Evolutionary conservation across 2,329 filamentous ascomycete species (phyloP).

Genomic region (Onygenales sp.): DNA sequence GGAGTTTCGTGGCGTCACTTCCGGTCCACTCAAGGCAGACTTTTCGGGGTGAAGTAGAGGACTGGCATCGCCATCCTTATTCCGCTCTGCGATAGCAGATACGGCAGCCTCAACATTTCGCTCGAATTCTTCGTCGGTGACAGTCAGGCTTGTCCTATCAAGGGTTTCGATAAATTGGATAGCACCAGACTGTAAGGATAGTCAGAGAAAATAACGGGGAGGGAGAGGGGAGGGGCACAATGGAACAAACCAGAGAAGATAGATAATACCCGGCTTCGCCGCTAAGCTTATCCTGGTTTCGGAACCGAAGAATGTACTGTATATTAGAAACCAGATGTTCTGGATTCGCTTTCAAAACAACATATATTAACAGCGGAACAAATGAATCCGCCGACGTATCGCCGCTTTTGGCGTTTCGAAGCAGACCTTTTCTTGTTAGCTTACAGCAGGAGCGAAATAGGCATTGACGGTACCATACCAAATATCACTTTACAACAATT

Average conservation of each 20-base stretch:
- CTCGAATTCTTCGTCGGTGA: conserved; percentile 92
- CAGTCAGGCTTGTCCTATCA: conserved; percentile 85
- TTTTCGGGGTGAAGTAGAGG: conserved; percentile 34
- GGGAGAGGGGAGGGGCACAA: conserved; percentile 3
- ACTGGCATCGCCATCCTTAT: conserved; percentile 48
- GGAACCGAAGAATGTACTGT: conserved; percentile 93
- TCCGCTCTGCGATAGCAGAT: conserved; percentile 87
- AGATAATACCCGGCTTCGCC: conserved; percentile 99
- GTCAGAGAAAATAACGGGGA: conserved; percentile 8
- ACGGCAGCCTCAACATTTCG: conserved; percentile 93
- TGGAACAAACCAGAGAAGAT: conserved; percentile 64
- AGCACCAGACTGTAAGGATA: conserved; percentile 49
- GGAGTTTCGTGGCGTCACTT: conserved; percentile 51
- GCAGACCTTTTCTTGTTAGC: conserved; percentile 49
- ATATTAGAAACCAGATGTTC: conserved; percentile 95
- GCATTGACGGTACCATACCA: conserved; percentile 43
- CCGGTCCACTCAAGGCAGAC: conserved; percentile 42
- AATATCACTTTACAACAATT: conserved; percentile 99
- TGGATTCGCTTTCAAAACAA: conserved; percentile 86
- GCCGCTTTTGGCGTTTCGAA: conserved; percentile 75
- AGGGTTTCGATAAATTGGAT: conserved; percentile 96
- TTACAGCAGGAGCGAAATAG: neutral
- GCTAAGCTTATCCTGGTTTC: conserved; percentile 92
- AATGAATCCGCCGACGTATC: conserved; percentile 96
- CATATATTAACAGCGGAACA: conserved; percentile 88